A percentile compares a stretch with the other conserved stretches of the same genome.
These are phyloP conservation scores for Leccinum uliginosum DNA, from an alignment of 768 basidiomycete genomes.

Conservation along the genomic window DNA sequence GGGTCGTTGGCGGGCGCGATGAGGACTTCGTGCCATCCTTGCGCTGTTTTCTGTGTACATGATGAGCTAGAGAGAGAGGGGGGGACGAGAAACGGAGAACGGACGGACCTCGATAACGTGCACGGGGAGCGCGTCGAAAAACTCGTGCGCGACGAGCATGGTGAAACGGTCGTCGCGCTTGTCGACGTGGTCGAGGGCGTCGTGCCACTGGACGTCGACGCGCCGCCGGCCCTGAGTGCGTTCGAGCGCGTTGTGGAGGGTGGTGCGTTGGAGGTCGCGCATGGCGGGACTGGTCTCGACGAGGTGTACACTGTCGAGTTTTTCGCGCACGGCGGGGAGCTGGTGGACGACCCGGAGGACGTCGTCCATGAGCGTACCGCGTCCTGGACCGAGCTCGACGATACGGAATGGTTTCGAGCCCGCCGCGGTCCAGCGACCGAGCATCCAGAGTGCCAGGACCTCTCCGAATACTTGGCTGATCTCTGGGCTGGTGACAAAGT, in stretches of 20 bases:
- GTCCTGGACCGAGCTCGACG: slow-evolving; percentile 91
- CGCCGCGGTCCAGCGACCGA: slow-evolving; percentile 65
- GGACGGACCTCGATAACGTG: slow-evolving; percentile 75
- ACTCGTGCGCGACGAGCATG: slow-evolving; percentile 91
- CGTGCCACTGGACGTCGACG: slow-evolving; percentile 62
- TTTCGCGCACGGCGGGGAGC: slow-evolving; percentile 34
- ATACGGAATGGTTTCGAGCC: slow-evolving; percentile 58
- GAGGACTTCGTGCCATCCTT: slow-evolving; percentile 85
- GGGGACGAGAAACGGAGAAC: slow-evolving; percentile 4
- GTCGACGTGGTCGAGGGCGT: slow-evolving; percentile 64
- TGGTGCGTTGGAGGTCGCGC: slow-evolving; percentile 55
- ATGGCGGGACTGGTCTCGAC: slow-evolving; percentile 78
- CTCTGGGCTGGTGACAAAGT: slow-evolving; percentile 96
- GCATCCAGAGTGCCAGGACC: slow-evolving; percentile 86
- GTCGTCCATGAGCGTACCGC: slow-evolving; percentile 89
- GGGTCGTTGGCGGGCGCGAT: slow-evolving; percentile 50
- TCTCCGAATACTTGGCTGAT: slow-evolving; percentile 97
- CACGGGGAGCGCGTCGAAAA: slow-evolving; percentile 95
- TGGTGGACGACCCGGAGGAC: slow-evolving; percentile 58
- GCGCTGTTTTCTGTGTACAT: slow-evolving; percentile 55
- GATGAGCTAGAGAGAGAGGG: neutral
- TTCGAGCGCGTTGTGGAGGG: slow-evolving; percentile 35
- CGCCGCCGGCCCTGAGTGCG: slow-evolving; percentile 17
- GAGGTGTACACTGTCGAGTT: slow-evolving; percentile 56
- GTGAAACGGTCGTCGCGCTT: slow-evolving; percentile 55